Evolutionary conservation across 202 grass and related monocot species (phyloP).

Genomic region (Zizania palustris): DNA sequence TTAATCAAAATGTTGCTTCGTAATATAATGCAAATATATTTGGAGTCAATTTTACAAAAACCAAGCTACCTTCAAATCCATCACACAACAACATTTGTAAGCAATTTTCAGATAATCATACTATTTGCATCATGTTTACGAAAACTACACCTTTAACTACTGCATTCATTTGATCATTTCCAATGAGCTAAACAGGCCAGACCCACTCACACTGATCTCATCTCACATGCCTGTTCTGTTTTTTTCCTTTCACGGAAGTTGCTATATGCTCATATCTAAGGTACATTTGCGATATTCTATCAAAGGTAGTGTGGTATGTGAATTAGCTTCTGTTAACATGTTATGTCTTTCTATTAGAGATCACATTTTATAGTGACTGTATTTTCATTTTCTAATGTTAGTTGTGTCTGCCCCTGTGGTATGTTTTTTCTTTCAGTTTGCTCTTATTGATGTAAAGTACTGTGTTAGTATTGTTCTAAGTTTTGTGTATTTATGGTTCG

Average conservation of each 20-base stretch:
- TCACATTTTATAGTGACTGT: not conserved
- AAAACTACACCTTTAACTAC: not conserved
- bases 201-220: not conserved
- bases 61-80: not conserved
- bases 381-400: not conserved
- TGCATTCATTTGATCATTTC: not conserved
- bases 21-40: not conserved
- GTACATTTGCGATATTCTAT: too few relatives aligned
- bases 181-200: not conserved
- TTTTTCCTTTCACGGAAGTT: too few relatives aligned
- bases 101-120: not conserved
- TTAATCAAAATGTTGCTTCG: not conserved
- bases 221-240: not conserved
- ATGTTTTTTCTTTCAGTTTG: slow-evolving; percentile 3
- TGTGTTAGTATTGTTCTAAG: slow-evolving; percentile 19
- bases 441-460: not conserved
- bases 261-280: too few relatives aligned
- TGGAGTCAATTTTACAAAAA: not conserved
- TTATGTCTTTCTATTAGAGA: not conserved
- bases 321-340: too few relatives aligned
- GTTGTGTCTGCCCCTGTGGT: not conserved
- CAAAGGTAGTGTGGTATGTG: too few relatives aligned
- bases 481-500: slow-evolving; percentile 31
- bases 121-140: not conserved
- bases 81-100: not conserved